Percentiles rank a stretch among this genome's conserved stretches.
These are phyloP conservation scores for Danielia reshetovae DNA, from an alignment of 805 yeast species.

Conservation along the genomic window DNA sequence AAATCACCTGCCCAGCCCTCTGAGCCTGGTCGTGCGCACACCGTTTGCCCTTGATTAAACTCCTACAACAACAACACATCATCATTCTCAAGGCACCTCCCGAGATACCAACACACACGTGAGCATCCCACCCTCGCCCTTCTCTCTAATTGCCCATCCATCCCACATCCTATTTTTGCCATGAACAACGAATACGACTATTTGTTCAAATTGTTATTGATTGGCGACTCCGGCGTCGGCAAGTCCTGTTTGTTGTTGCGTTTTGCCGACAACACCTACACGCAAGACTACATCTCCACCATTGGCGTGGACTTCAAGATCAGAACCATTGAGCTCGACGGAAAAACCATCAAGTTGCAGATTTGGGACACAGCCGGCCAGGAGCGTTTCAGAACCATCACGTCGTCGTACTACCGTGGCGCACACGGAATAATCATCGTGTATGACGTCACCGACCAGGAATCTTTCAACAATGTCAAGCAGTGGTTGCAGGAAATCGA, in stretches of 20 bases:
- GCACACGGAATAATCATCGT: constrained; percentile 98
- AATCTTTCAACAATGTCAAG: constrained; percentile 91
- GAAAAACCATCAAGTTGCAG: constrained; percentile 94
- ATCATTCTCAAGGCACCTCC: not conserved
- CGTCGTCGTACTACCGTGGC: constrained; percentile 96
- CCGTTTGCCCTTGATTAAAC: not conserved
- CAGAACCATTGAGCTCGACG: constrained; percentile 89
- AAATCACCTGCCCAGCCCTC: too few species aligned
- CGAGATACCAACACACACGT: too few species aligned
- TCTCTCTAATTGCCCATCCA: not conserved
- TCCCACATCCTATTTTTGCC: constrained; percentile 4
- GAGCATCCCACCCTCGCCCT: not conserved
- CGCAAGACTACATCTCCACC: constrained; percentile 94
- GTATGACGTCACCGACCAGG: constrained; percentile 97
- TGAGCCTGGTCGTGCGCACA: constrained; percentile 1
- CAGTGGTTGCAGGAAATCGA: constrained; percentile 99
- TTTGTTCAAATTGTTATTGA: constrained; percentile 87
- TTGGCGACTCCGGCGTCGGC: constrained; percentile 99
- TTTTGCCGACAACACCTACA: constrained; percentile 96
- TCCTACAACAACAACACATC: constrained; percentile 1
- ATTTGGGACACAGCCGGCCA: constrained; percentile 99
- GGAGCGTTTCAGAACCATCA: constrained; percentile 96
- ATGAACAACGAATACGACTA: constrained; percentile 98
- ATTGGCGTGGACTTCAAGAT: constrained; percentile 96
- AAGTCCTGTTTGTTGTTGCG: constrained; percentile 92